Percentiles rank a stretch among this genome's conserved stretches.
phyloP scores from a whole-genome alignment of 345 rosid genomes.

The Cardiospermum halicacabum region DNA sequence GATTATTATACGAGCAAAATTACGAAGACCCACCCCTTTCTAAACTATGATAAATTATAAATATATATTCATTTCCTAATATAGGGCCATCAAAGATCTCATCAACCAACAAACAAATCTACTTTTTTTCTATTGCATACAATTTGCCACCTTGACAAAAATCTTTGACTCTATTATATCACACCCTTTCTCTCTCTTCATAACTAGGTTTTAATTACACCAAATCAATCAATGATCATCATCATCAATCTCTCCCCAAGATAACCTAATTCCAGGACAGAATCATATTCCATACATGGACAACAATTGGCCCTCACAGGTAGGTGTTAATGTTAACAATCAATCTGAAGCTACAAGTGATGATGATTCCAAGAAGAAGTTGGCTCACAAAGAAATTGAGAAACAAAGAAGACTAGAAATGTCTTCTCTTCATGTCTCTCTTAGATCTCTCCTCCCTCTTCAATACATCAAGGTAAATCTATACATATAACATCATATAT shows the following conservation, averaged over 20 bases:
- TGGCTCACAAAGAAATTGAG: conserved; percentile 61
- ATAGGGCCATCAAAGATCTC: conserved; percentile 18
- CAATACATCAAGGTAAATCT: conserved; percentile 60
- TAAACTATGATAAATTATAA: not conserved
- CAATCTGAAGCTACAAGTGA: conserved; percentile 14
- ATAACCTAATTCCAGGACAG: conserved; percentile 12
- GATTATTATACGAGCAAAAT: no score
- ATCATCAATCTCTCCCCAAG: not conserved
- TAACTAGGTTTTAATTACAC: not conserved
- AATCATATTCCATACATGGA: conserved; percentile 14
- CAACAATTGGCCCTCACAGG: no score
- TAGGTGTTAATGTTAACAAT: conserved; percentile 16
- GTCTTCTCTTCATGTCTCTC: conserved; percentile 52
- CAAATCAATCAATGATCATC: conserved; percentile 11
- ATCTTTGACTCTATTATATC: conserved; percentile 1
- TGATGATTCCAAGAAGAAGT: conserved; percentile 36
- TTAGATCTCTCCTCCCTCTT: conserved; percentile 70
- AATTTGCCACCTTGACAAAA: not conserved
- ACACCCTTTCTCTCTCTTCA: not conserved
- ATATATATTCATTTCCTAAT: conserved; percentile 5
- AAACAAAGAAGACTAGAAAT: conserved; percentile 70
- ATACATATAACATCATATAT: no score
- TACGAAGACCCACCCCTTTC: no score
- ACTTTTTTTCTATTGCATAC: not conserved
- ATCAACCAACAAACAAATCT: conserved; percentile 17